Evolutionary conservation across 108 stramenopile species (phyloP), one percentile per base, ranked within the genome.

Genomic region (Stephanodiscus minutulus): DNA sequence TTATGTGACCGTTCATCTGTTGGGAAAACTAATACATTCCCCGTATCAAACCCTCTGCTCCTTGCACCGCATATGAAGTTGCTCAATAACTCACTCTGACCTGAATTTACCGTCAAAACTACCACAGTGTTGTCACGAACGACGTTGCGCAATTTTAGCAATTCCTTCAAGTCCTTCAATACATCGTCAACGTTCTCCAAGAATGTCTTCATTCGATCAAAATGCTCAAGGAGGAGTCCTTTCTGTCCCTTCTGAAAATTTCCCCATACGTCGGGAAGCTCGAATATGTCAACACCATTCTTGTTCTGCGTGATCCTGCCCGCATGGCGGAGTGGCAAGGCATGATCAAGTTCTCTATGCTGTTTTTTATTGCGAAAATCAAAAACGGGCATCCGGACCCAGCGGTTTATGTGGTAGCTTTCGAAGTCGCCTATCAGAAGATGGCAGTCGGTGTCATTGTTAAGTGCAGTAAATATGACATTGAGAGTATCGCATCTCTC

Each of bases 41-140:
- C 62, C 7, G 52, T 69, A 29, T 82, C 81, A 13, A 82, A 37
- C 12, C 81, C 81, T 47, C 84, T 60, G 13, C 87, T 81, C 49
- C 73, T 72, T n/a, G 91, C 88, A 39, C 72, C 47, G 60, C 94
- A 95, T 1, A 82, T 86, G 70, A 91, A 92, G 54, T 95, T 95
- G 21, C 77, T 73, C 20, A 95, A 70, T 21, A 95, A 58, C 69
- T 92, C 91, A 49, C 81, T 77, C 66, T 92, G 89, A 36, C 94
- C 94, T 68, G 77, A 54, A 64, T 95, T 95, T 8, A 82, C 83
- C 3, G 89, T 89, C 87, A 92, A 85, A 39, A 95, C 91, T 20
- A 90, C 75, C 20, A 95, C 85, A 12, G 88, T 88, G 41, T 87
- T 89, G 27, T 79, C 49, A n/a, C 64, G 47, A 7, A 79, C 77